These are phyloP conservation scores for Hygrophoropsis aurantiaca DNA, from an alignment of 768 basidiomycete genomes.

Conservation along the genomic window DNA sequence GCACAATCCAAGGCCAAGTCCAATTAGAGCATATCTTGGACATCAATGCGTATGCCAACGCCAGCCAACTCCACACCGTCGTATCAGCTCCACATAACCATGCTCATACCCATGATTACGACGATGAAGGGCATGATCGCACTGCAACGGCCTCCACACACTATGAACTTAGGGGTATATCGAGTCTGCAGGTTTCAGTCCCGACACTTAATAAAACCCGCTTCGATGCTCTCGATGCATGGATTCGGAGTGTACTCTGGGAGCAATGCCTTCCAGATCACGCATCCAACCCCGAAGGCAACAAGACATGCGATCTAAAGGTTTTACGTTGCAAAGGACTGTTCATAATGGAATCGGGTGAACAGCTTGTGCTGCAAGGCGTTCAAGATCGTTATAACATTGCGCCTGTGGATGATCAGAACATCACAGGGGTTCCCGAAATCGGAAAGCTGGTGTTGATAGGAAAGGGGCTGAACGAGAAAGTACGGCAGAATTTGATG, in stretches of 20 bases:
- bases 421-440: conserved; percentile 49
- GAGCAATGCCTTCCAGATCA: conserved; percentile 53
- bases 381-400: conserved; percentile 91
- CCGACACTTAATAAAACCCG: conserved; percentile 53
- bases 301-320: conserved; percentile 36
- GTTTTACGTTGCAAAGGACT: conserved; percentile 90
- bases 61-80: conserved; percentile 24
- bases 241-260: conserved; percentile 86
- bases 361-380: conserved; percentile 81
- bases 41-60: conserved; percentile 74
- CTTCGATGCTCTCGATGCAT: conserved; percentile 63
- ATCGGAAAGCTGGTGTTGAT: conserved; percentile 85
- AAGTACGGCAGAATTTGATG: conserved; percentile 55
- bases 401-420: conserved; percentile 38
- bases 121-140: conserved; percentile 31
- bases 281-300: conserved; percentile 5
- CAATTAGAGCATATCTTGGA: conserved; percentile 76
- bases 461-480: conserved; percentile 70
- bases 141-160: conserved; percentile 42
- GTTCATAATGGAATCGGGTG: conserved; percentile 53
- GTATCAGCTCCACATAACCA: conserved; percentile 31
- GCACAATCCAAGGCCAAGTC: conserved; percentile 70
- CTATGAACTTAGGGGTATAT: conserved; percentile 79
- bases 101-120: conserved; percentile 26
- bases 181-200: conserved; percentile 71